phyloP scores from a whole-genome alignment of 805 yeast species.

The Teunomyces kruisii region DNA sequence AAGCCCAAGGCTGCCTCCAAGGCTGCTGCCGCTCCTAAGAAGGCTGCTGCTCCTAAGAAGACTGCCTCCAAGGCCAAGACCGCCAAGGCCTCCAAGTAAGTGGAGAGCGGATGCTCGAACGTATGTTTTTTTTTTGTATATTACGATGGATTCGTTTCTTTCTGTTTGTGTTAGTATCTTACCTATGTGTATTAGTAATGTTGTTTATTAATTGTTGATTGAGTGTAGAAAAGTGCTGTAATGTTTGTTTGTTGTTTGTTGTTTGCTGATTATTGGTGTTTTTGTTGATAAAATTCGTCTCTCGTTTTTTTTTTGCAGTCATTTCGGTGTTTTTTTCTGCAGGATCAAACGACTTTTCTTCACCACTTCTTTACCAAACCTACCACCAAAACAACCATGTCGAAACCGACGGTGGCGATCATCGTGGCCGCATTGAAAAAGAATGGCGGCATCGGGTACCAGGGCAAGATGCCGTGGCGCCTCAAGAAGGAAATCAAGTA shows the following conservation, averaged over 20 bases:
- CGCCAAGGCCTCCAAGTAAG: conserved; percentile 13
- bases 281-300: no score
- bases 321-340: background rate
- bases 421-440: conserved; percentile 89
- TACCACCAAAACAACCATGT: background rate
- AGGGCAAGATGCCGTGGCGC: conserved; percentile 87
- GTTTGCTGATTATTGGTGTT: no score
- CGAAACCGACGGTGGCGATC: conserved; percentile 33
- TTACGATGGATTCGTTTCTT: conserved; percentile 1
- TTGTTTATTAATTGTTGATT: background rate
- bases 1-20: conserved; percentile 23
- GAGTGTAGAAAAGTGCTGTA: no score
- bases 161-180: conserved; percentile 4
- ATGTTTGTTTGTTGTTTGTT: no score
- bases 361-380: no score
- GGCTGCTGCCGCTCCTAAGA: background rate
- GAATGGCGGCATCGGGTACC: conserved; percentile 76
- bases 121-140: background rate
- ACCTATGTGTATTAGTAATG: conserved; percentile 5
- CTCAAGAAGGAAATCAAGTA: conserved; percentile 81
- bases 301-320: conserved; percentile 2
- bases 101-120: no score
- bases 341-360: background rate
- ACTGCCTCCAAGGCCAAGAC: conserved; percentile 17
- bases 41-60: conserved; percentile 3